These are phyloP conservation scores for Penicillium sp. DNA, from an alignment of 2,329 filamentous ascomycete species.

Conservation along the genomic window DNA sequence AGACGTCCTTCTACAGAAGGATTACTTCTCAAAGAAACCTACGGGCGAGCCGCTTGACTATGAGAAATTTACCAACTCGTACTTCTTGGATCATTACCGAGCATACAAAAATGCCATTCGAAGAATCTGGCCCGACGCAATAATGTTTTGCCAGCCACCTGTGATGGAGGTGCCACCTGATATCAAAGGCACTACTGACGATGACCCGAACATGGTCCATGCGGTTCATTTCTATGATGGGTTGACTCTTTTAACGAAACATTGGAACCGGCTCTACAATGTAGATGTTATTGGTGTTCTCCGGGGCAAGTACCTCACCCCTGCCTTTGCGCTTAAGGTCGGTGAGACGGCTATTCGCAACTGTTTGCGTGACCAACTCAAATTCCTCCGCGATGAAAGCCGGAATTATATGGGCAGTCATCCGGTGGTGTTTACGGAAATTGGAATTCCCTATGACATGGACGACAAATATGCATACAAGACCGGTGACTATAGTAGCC, in stretches of 20 bases:
- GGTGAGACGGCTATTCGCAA: slow-evolving; percentile 93
- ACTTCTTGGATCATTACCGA: slow-evolving; percentile 84
- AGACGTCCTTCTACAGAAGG: slow-evolving; percentile 73
- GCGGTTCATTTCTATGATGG: slow-evolving; percentile 96
- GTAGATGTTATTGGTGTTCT: slow-evolving; percentile 92
- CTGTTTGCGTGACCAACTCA: slow-evolving; percentile 83
- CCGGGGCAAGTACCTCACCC: slow-evolving; percentile 81
- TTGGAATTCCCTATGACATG: slow-evolving; percentile 98
- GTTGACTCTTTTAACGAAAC: slow-evolving; percentile 94
- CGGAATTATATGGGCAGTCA: slow-evolving; percentile 84
- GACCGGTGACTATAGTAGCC: slow-evolving; percentile 90
- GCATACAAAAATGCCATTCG: slow-evolving; percentile 73
- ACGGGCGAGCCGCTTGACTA: slow-evolving; percentile 75
- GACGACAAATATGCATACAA: slow-evolving; percentile 93
- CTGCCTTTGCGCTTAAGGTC: slow-evolving; percentile 87
- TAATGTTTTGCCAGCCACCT: slow-evolving; percentile 88
- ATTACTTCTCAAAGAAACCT: slow-evolving; percentile 84
- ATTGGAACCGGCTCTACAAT: slow-evolving; percentile 96
- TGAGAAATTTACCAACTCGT: slow-evolving; percentile 82
- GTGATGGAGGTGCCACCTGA: slow-evolving; percentile 86
- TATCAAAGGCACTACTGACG: slow-evolving; percentile 82
- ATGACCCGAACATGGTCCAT: slow-evolving; percentile 87
- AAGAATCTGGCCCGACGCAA: slow-evolving; percentile 70
- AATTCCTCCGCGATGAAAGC: slow-evolving; percentile 79
- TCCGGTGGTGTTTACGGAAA: slow-evolving; percentile 87